Base-by-base conservation (phyloP, 2,329 filamentous ascomycete species). In the Hymenoscyphus fraxineus region DNA sequence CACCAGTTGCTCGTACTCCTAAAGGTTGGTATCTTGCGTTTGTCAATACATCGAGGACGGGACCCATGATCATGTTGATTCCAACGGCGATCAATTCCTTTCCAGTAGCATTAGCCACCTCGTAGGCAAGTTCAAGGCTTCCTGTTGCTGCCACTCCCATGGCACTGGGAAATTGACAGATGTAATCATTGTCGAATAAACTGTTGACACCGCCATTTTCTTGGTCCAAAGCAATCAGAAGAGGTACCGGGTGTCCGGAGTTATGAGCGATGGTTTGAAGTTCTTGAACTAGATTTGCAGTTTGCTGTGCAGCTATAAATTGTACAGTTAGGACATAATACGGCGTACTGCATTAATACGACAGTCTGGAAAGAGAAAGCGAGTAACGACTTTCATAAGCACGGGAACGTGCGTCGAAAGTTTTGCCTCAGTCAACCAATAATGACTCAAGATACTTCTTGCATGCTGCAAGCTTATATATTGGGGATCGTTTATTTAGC, bases 151-250 rank as follows among this genome's bases (percentile, higher is more conserved):
- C 93, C 66, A 97, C 84, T 13, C 93, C 94, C 94, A 99, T 98
- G 67, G 94, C 91, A 73, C 93, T 97, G 9, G 95, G 95, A 71
- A 97, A 99, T 76, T 98, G 95, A 69, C 92, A 93, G 70, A 98
- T 94, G 75, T 93, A 95, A 73, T 95, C 92, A 71, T 97, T 93
- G 76, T 98, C 94, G 73, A 96, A 97, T 2, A 98, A 84, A 78
- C 92, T 97, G 80, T 97, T 98, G 76, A 97, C 94, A 2, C 94
- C 93, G 68, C 95, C 95, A 86, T 99, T 98, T 77, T 99, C 95
- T 76, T 99, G 95, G 75, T 98, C 95, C 44, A 98, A 81, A 47
- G 91, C 93, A 71, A 99, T 97, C 62, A 96, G 82, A 19, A 99
- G 80, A 1, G 95, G 95, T 2, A 94, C 89, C 2, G 91, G 89